phyloP scores from a whole-genome alignment of 78 protist genomes.

The Pirum gemmata region DNA sequence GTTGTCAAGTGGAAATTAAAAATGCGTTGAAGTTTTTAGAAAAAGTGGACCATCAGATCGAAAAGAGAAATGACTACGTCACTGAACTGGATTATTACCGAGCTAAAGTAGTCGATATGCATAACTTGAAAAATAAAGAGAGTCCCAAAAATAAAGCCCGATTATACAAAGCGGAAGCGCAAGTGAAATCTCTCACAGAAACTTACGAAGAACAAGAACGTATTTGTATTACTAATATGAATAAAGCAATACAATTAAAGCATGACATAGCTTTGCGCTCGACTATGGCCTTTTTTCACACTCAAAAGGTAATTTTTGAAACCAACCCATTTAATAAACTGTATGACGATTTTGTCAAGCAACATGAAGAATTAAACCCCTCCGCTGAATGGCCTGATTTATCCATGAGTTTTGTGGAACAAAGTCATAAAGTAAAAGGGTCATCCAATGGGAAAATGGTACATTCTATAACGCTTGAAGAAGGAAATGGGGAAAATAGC shows the following conservation, averaged over 20 bases:
- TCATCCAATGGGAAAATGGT: too few relatives aligned
- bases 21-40: neutral
- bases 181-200: neutral
- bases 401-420: too few relatives aligned
- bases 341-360: neutral
- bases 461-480: too few relatives aligned
- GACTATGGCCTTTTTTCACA: neutral
- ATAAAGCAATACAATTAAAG: too few relatives aligned
- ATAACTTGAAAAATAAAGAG: neutral
- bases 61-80: neutral
- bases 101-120: neutral
- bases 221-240: neutral
- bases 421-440: too few relatives aligned
- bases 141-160: neutral
- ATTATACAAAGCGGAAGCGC: neutral
- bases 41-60: neutral
- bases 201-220: neutral
- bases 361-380: neutral
- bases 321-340: neutral
- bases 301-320: neutral
- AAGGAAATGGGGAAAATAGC: too few relatives aligned
- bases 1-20: neutral
- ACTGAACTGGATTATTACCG: neutral
- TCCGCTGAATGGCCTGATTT: neutral
- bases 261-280: neutral